These are phyloP conservation scores for Parmelia sp. DNA, from an alignment of 495 filamentous ascomycete species.

Conservation along the genomic window DNA sequence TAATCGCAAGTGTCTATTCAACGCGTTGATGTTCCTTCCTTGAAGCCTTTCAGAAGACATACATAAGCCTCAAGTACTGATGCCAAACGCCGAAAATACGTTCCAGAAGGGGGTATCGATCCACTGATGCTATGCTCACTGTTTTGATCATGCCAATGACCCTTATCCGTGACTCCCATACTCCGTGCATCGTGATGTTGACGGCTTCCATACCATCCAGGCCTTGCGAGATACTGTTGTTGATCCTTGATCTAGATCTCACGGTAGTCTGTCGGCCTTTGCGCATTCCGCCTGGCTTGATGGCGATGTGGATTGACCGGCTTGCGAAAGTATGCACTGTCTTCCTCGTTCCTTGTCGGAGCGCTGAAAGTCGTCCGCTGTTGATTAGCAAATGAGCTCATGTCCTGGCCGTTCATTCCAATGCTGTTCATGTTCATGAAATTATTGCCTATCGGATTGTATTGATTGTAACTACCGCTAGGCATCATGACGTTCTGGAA, in stretches of 20 bases:
- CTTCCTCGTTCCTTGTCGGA: slow-evolving; percentile 65
- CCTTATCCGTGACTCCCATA: background rate
- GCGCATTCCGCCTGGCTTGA: slow-evolving; percentile 66
- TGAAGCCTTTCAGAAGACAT: background rate
- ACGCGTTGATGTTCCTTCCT: background rate
- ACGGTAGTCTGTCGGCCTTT: slow-evolving; percentile 81
- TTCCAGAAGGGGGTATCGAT: slow-evolving; percentile 14
- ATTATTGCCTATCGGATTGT: slow-evolving; percentile 34
- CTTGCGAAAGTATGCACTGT: slow-evolving; percentile 90
- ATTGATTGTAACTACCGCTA: slow-evolving; percentile 13
- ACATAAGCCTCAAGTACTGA: background rate
- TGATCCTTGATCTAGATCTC: slow-evolving; percentile 49
- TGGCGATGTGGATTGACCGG: slow-evolving; percentile 93
- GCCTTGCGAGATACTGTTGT: no score
- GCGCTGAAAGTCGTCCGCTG: slow-evolving; percentile 61
- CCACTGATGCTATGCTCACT: slow-evolving; percentile 9
- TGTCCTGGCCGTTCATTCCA: slow-evolving; percentile 27
- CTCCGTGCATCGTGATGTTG: background rate
- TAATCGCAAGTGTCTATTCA: background rate
- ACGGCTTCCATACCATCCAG: background rate
- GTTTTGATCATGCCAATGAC: slow-evolving; percentile 7
- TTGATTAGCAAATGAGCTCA: slow-evolving; percentile 59
- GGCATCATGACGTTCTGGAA: slow-evolving; percentile 15
- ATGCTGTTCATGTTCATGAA: slow-evolving; percentile 47
- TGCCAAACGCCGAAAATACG: background rate